Conservation (phyloP, 768 basidiomycete species). For the Tylopilus sp. region DNA sequence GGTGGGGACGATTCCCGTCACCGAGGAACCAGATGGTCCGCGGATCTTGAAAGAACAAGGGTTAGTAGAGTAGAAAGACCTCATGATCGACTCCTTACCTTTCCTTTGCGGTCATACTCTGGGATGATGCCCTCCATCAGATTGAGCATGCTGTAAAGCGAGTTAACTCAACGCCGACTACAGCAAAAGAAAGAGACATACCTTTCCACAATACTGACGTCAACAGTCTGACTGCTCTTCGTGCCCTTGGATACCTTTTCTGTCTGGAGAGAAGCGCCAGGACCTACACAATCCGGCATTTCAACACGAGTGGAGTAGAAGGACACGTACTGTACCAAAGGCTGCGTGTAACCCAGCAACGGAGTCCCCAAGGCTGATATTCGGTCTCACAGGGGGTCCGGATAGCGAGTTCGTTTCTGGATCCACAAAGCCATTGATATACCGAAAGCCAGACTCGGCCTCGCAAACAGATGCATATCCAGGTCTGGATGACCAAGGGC, state of each 20-base stretch:
- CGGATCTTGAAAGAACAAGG: slow-evolving; percentile 43
- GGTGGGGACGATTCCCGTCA: slow-evolving; percentile 73
- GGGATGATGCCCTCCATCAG: slow-evolving; percentile 77
- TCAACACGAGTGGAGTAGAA: background rate
- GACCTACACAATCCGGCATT: slow-evolving; percentile 37
- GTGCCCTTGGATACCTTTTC: slow-evolving; percentile 29
- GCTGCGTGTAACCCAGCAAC: slow-evolving; percentile 71
- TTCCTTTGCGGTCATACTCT: slow-evolving; percentile 69
- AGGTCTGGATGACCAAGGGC: slow-evolving; percentile 67
- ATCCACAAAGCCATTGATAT: slow-evolving; percentile 67
- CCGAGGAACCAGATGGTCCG: slow-evolving; percentile 70
- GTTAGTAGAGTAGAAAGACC: background rate
- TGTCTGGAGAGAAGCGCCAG: slow-evolving; percentile 55
- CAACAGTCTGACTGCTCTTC: slow-evolving; percentile 52
- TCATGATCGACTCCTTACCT: slow-evolving; percentile 35
- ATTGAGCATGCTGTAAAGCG: slow-evolving; percentile 57
- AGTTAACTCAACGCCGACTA: background rate
- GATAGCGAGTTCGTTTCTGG: slow-evolving; percentile 47
- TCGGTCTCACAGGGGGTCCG: slow-evolving; percentile 66
- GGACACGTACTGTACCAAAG: slow-evolving; percentile 58
- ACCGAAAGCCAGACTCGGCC: slow-evolving; percentile 71
- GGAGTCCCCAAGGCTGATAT: slow-evolving; percentile 71
- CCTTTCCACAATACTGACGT: slow-evolving; percentile 77
- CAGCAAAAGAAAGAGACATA: slow-evolving; percentile 10
- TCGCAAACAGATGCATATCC: slow-evolving; percentile 76